Conservation (phyloP, 2,329 filamentous ascomycete genomes). For the Fusarium torreyae region DNA sequence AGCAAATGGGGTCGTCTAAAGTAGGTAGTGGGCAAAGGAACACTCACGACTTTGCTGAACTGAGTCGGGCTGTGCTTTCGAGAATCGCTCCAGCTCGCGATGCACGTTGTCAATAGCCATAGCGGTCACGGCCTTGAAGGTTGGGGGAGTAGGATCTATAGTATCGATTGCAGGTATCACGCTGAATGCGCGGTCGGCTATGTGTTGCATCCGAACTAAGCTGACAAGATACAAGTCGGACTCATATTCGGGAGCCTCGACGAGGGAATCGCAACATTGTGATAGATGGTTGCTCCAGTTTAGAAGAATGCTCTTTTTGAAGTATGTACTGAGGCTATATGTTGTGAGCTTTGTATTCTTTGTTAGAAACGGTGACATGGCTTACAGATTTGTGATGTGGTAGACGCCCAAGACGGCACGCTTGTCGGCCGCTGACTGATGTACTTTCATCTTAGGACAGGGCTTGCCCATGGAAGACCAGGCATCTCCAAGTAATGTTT, state of each 20-base stretch:
- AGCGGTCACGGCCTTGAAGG: conserved; percentile 48
- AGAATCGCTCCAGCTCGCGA: conserved; percentile 53
- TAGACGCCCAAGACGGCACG: conserved; percentile 59
- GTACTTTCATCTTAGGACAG: conserved; percentile 22
- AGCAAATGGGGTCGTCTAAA: accelerated
- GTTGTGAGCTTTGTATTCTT: neutral
- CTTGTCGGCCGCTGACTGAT: conserved; percentile 56
- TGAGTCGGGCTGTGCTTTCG: conserved; percentile 38
- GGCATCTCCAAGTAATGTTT: conserved; percentile 54
- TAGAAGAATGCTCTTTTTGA: conserved; percentile 53
- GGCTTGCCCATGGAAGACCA: conserved; percentile 45
- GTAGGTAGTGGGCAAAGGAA: accelerated
- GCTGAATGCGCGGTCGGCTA: conserved; percentile 51
- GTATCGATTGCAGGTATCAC: conserved; percentile 42
- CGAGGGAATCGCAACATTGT: conserved; percentile 54
- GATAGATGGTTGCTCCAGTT: conserved; percentile 54
- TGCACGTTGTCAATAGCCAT: conserved; percentile 55
- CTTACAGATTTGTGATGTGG: conserved; percentile 56
- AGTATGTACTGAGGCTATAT: conserved; percentile 34
- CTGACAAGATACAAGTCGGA: conserved; percentile 54
- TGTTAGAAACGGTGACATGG: accelerated
- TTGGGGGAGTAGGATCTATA: conserved; percentile 39
- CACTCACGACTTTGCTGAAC: conserved; percentile 44
- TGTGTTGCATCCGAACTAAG: conserved; percentile 54
- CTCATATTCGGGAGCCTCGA: conserved; percentile 48